Base-by-base conservation (phyloP, 2,329 filamentous ascomycete genomes). In the Cladosporium sp. region DNA sequence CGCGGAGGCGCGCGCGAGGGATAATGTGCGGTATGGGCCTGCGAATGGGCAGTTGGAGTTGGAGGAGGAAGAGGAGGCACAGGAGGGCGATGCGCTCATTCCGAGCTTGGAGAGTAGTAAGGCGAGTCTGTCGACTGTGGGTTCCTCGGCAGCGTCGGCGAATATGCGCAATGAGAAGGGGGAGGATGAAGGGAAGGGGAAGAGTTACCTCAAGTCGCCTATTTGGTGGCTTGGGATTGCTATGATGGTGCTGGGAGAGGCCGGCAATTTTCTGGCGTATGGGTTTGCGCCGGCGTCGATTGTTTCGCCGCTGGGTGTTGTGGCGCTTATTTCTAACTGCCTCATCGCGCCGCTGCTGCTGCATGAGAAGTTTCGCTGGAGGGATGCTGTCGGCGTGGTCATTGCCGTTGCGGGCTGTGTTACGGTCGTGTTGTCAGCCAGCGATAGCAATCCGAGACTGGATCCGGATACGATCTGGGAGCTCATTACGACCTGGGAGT, bases 241-340 rank as follows among this genome's bases (percentile, higher is more conserved):
- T 13, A 77, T 99, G 53, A 99, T 99, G 82, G 89, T 85, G 1
- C 73, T 96, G 19, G 93, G 93, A 51, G 93, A 99, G 73, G 86
- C 88, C 64, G 93, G 93, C 47, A 99, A 99, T 68, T 99, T 99
- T 65, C 74, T 99, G 56, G 93, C 93, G 0, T 99, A 99, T 64
- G 93, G 93, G 19, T 99, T 99, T 67, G 93, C 93, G 24, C 93
- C 93, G 3, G 93, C 93, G 7, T 97, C 93, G 12, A 96, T 99
- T 61, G 93, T 99, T 37, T 96, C 91, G 29, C 93, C 93, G 0
- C 77, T 99, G 5, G 93, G 93, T 8, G 93, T 99, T n/a, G 93
- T 99, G 11, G 93, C 93, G 2, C 76, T 99, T 55, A 85, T 99
- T 40, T 96, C 91, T 39, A 99, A 99, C 71, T 99, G 93, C 69